Base-by-base conservation (phyloP, 805 yeast genomes). In the Yarrowia sp. region DNA sequence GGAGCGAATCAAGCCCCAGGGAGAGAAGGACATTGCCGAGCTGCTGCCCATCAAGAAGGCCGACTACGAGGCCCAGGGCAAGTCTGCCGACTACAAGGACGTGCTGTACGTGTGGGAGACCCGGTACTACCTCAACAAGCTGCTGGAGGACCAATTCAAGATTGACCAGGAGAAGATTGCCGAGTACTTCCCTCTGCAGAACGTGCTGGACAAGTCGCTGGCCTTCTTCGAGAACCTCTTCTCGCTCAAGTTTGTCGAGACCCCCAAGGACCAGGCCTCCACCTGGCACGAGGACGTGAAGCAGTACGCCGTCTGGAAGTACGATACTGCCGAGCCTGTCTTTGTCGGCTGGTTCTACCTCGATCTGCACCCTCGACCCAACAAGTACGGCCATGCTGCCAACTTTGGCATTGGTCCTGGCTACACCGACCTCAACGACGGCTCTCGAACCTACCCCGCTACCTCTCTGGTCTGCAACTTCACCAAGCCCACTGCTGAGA, bases 351-450 rank as follows among this genome's bases (percentile, higher is more conserved):
- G 91, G 85, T 78, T 91, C 60, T 89, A 87, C 77, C 86, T 91
- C 70, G 97, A 91, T 77, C 79, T 91, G 73, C 93, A 90, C 76
- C 96, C 96, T 71, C 85, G 97, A 75, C 89, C 87, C 68, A 94
- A 94, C 72, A 91, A 91, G 76, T 91, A 90, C 78, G 90, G 92
- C 1, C 97, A 91, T 76, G 96, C 96, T 52, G 97, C 97, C 8
- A 89, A 89, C 75, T 91, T 91, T 74, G 88, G 87, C 17, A 76
- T 90, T 58, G 79, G 81, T 10, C 85, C 91, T 12, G 88, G 92
- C 0, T 89, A 79, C 73, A 76, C 96, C 71, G 87, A 77, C 20
- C 82, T 82, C 70, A 76, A 78, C 36, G 81, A 81, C 66, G 87
- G 87, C 20, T 24, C 70, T 2, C 84, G 88, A 74, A 78, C 81